Evolutionary conservation across 2,329 filamentous ascomycete species (phyloP).

Genomic region (Fusarium neocosmosporiellum): DNA sequence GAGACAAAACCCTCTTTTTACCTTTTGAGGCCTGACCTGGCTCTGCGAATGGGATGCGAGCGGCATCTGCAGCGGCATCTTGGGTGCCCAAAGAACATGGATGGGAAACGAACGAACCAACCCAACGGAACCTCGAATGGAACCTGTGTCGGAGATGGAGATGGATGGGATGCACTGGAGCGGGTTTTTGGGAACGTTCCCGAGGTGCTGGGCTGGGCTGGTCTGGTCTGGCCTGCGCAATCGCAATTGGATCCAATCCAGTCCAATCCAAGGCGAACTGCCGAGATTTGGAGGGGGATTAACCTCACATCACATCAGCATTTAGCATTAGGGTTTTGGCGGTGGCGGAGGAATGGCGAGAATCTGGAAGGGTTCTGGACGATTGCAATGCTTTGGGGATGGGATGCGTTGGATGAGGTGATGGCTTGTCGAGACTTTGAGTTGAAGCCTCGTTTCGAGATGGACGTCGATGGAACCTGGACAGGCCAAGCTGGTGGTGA

Average conservation of each 20-base stretch:
- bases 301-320: neutral
- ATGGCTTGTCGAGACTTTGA: neutral
- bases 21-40: neutral
- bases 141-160: neutral
- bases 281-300: neutral
- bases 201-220: neutral
- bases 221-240: neutral
- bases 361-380: conserved; percentile 1
- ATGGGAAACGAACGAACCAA: conserved; percentile 23
- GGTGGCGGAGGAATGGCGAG: neutral
- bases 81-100: conserved; percentile 30
- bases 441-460: neutral
- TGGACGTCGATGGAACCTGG: neutral
- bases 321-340: neutral
- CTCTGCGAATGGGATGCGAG: conserved; percentile 23
- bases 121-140: conserved; percentile 10
- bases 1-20: neutral
- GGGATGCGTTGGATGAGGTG: neutral
- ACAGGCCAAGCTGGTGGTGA: neutral
- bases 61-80: conserved; percentile 23
- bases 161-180: neutral
- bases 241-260: neutral
- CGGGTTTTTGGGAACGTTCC: neutral
- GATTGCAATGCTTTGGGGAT: neutral
- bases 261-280: neutral